Evolutionary conservation across 331 rosid genomes (phyloP).

Genomic region (Arachis monticola): DNA sequence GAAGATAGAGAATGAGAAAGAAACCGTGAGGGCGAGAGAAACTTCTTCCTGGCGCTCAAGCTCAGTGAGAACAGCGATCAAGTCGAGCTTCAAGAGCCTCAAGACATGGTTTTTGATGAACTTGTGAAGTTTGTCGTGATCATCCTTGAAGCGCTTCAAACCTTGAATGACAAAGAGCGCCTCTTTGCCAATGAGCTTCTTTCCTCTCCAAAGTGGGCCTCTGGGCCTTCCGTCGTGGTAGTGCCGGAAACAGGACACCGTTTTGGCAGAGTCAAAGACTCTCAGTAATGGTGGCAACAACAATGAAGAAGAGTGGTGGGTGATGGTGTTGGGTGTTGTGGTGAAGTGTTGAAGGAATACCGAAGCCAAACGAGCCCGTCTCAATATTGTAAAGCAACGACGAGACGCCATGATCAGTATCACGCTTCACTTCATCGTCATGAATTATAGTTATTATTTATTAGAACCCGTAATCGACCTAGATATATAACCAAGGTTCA

Average conservation of each 20-base stretch:
- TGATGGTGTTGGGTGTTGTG: slow-evolving; percentile 10
- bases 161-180: slow-evolving; percentile 78
- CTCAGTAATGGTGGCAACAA: neutral
- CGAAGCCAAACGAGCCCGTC: slow-evolving; percentile 41
- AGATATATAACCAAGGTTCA: too few relatives aligned
- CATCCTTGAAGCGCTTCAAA: slow-evolving; percentile 78
- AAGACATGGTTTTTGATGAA: slow-evolving; percentile 67
- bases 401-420: slow-evolving; percentile 54
- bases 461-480: too few relatives aligned
- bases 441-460: too few relatives aligned
- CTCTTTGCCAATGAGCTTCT: slow-evolving; percentile 87
- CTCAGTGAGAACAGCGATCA: slow-evolving; percentile 81
- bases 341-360: slow-evolving; percentile 31
- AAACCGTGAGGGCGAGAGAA: slow-evolving; percentile 78
- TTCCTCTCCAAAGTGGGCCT: slow-evolving; percentile 99
- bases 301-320: neutral
- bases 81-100: slow-evolving; percentile 82
- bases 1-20: slow-evolving; percentile 1
- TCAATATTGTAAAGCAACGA: slow-evolving; percentile 55
- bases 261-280: slow-evolving; percentile 16
- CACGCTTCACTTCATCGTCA: neutral
- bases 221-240: slow-evolving; percentile 97
- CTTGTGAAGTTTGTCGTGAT: slow-evolving; percentile 69
- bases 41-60: slow-evolving; percentile 96
- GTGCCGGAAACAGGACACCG: slow-evolving; percentile 43